Percentiles rank a stretch among this genome's conserved stretches.
Conservation (phyloP, 805 yeast species). For the Phaffomyces opuntiae region DNA sequence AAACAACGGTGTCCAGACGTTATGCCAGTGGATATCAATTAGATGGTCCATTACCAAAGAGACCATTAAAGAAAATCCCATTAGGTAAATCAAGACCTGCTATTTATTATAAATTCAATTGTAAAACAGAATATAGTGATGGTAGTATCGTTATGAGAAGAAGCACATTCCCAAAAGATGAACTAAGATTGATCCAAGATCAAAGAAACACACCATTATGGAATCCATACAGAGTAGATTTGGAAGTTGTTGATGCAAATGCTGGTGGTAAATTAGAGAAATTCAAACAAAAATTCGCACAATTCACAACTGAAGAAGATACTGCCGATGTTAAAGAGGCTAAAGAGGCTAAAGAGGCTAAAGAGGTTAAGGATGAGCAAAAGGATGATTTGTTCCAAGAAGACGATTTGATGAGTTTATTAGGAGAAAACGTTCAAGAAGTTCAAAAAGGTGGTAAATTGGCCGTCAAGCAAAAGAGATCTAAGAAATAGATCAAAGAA, state of each 20-base stretch:
- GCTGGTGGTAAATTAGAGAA: slow-evolving; percentile 76
- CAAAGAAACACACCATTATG: slow-evolving; percentile 82
- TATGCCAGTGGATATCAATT: slow-evolving; percentile 6
- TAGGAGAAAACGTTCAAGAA: slow-evolving; percentile 50
- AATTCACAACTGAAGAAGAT: slow-evolving; percentile 36
- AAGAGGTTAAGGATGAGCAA: slow-evolving; percentile 10
- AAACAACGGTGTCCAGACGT: slow-evolving; percentile 5
- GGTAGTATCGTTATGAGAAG: slow-evolving; percentile 84
- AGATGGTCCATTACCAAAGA: slow-evolving; percentile 29
- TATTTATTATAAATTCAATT: slow-evolving; percentile 83
- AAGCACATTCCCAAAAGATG: slow-evolving; percentile 83
- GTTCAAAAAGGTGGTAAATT: slow-evolving; percentile 52
- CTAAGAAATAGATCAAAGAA: slow-evolving; percentile 26
- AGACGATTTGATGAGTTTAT: slow-evolving; percentile 51
- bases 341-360: slow-evolving; percentile 7
- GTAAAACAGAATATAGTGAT: slow-evolving; percentile 84
- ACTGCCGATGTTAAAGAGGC: slow-evolving; percentile 2
- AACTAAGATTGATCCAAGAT: slow-evolving; percentile 78
- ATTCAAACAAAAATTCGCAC: slow-evolving; percentile 61
- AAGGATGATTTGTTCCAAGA: slow-evolving; percentile 10
- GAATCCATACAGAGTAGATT: slow-evolving; percentile 82
- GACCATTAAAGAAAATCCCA: slow-evolving; percentile 63
- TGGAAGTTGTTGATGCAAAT: slow-evolving; percentile 68
- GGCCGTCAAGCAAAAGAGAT: slow-evolving; percentile 36
- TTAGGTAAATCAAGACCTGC: slow-evolving; percentile 92